These are phyloP conservation scores for Zizania latifolia DNA, from an alignment of 176 grass and related monocot species.

Conservation along the genomic window DNA sequence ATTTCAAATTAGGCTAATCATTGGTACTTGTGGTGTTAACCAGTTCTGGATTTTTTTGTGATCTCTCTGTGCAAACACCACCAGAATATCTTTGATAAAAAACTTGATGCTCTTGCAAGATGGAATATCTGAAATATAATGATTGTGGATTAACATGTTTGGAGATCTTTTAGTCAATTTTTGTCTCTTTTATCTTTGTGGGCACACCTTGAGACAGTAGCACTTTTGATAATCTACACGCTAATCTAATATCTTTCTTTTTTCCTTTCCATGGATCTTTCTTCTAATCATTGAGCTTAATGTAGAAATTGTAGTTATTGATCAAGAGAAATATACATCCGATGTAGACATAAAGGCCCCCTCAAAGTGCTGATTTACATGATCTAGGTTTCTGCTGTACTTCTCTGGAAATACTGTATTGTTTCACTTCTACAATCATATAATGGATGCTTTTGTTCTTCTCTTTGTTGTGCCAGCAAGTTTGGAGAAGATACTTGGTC, in stretches of 20 bases:
- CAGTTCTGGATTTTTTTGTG: background rate
- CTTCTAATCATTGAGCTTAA: background rate
- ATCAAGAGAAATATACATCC: background rate
- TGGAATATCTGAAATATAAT: background rate
- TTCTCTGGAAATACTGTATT: background rate
- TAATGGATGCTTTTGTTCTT: background rate
- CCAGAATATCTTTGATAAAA: background rate
- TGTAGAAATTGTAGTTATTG: background rate
- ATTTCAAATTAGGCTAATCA: background rate
- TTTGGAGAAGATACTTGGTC: conserved; percentile 67
- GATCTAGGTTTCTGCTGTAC: background rate
- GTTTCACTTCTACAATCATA: background rate
- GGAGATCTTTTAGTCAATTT: conserved; percentile 6
- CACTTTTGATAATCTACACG: background rate
- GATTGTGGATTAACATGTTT: background rate
- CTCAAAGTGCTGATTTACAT: background rate
- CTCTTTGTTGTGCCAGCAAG: conserved; percentile 40
- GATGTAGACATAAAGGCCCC: background rate
- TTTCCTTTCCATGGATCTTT: background rate
- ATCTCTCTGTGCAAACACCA: background rate
- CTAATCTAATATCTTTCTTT: background rate
- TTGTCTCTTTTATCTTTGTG: background rate
- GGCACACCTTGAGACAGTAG: background rate
- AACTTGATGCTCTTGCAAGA: background rate
- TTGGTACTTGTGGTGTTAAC: background rate